Evolutionary conservation across 192 early-diverging fungal species (phyloP), one percentile per base, ranked within the genome.

Genomic region (Rhizoclosmatium sp.): DNA sequence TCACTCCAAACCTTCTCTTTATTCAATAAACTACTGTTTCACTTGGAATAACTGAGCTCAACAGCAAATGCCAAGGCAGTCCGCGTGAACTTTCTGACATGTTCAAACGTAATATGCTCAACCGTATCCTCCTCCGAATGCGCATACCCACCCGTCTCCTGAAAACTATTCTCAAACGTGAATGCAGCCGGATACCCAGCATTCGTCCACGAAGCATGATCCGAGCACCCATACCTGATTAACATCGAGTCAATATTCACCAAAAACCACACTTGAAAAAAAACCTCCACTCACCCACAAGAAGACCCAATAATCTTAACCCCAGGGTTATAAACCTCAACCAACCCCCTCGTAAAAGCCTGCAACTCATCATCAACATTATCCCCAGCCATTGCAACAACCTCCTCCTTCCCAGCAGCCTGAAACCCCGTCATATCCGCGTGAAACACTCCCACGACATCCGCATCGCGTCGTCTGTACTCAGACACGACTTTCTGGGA

Each of bases 391-490:
- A 99, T 88, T 41, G 93, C 97, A 80, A 97, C 72, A 23, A 85
- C 79, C 48, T 79, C 80, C 23, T 67, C 23, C 81, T 69, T 91
- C 86, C 59, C 84, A 67, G 60, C 87, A 80, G 82, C 89, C 78
- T 81, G 82, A 76, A 93, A 99, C 42, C 95, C 97, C 16, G 96
- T 97, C 97, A 99, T 99, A 80, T 99, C 97, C 78, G 93, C 89
- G 79, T 97, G 96, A 48, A 94, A 84, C 87, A 94, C 93, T 40
- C 90, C 95, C 70, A 88, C 82, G 4, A 98, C 92, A 39, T 85
- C 77, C 56, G 87, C 86, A 2, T 76, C 81, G n/a, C 83, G 80
- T 16, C 85, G 69, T 71, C 87, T 82, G 84, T 96, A 97, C 44
- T 89, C 79, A 47, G 85, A 65, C 14, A 94, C 93, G 68, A 97